Percentiles rank a stretch among this genome's conserved stretches.
These are phyloP conservation scores for Schizophyllum amplum DNA, from an alignment of 1,284 basidiomycete genomes.

Conservation along the genomic window DNA sequence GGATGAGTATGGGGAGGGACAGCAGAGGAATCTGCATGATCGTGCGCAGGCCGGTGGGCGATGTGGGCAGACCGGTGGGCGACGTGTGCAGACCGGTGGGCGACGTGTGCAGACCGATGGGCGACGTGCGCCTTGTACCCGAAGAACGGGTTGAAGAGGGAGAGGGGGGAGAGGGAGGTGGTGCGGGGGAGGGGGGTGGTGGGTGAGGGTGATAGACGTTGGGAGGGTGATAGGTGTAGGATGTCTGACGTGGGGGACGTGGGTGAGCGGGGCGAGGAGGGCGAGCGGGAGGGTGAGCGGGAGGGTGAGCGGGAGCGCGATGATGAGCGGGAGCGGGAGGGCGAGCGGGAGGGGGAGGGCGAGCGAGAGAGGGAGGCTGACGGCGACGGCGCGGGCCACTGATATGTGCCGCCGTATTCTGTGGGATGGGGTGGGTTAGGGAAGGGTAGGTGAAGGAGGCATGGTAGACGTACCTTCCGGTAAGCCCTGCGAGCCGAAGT, in stretches of 20 bases:
- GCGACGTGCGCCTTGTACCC: too few relatives aligned
- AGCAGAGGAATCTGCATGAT: too few relatives aligned
- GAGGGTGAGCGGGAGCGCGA: conserved; percentile 6
- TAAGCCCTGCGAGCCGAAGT: conserved; percentile 46
- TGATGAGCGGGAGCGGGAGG: conserved; percentile 14
- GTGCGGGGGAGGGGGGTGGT: conserved; percentile 16
- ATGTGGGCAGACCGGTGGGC: too few relatives aligned
- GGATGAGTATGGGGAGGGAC: too few relatives aligned
- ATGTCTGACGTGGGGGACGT: conserved; percentile 12
- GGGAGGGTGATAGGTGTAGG: too few relatives aligned
- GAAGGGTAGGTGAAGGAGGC: neutral
- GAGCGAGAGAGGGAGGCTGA: conserved; percentile 15
- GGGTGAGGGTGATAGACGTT: neutral
- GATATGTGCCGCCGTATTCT: conserved; percentile 57
- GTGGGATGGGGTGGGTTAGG: conserved; percentile 1
- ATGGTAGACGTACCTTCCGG: conserved; percentile 40
- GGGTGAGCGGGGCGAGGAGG: conserved; percentile 9
- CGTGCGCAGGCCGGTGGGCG: too few relatives aligned
- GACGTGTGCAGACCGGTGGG: too few relatives aligned
- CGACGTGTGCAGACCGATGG: too few relatives aligned
- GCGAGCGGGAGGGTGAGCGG: conserved; percentile 3
- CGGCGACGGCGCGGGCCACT: conserved; percentile 39
- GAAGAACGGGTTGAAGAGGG: conserved; percentile 69
- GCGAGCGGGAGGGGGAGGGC: conserved; percentile 2
- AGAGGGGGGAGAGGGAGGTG: conserved; percentile 39